Evolutionary conservation across 2,329 filamentous ascomycete species (phyloP), one percentile per base, ranked within the genome.

Genomic region (Ascosphaera pollenicola): DNA sequence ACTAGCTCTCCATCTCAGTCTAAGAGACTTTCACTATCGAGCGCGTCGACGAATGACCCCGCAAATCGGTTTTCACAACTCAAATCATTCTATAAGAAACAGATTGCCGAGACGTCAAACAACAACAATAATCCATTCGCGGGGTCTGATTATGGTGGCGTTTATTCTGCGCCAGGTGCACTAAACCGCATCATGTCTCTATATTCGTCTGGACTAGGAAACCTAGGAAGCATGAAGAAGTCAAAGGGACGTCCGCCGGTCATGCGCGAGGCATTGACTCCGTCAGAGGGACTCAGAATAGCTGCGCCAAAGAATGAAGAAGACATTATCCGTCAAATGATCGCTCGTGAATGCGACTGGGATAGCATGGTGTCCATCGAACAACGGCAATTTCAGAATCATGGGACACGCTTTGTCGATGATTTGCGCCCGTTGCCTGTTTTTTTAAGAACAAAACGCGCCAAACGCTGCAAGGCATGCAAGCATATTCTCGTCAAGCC

Each of bases 401-500:
- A 57, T 47, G 56, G 64, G 31, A 60, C 69, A 2, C 71, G 69
- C 5, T 85, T 89, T 52, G 60, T 71, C 2, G 69, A 76, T 39
- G 73, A 87, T 16, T 70, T 95, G 3, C 76, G 82, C 19, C 89
- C 89, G 0, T 69, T 85, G 11, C 77, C 85, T 0, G 78, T 80
- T 13, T 69, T 91, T 2, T 71, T 98, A 11, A 77, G 83, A 41
- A 92, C 87, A 0, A 94, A 94, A 54, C 78, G 87, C 30, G 84
- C 83, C 16, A 95, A 94, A 61, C 81, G 89, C 36, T 98, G 89
- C 57, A 78, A 82, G 38, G 70, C 77, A 8, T 98, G 89, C 59
- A 78, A 89, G 10, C 87, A 95, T 60, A 94, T 95, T 53, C 78
- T 98, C 48, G 80, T 83, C 44, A 91, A 92, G 55, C 89, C 87